phyloP scores from a whole-genome alignment of 129 eudicot species.

The Dittrichia graveolens region DNA sequence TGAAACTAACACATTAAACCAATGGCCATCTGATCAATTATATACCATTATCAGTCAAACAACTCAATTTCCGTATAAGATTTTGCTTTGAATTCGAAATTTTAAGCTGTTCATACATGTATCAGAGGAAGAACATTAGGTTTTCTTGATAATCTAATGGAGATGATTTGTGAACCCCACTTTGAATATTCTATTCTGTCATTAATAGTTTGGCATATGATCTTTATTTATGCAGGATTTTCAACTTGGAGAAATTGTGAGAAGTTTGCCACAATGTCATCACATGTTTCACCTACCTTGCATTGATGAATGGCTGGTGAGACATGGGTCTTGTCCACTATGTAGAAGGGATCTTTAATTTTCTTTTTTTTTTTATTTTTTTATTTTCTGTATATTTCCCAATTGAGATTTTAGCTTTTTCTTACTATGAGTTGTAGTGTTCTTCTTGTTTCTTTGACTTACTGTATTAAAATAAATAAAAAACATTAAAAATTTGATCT shows the following conservation, averaged over 20 bases:
- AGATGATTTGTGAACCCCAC: constrained; percentile 13
- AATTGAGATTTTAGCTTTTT: constrained; percentile 27
- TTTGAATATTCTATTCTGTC: constrained; percentile 16
- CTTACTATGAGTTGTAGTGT: constrained; percentile 19
- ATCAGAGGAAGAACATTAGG: neutral
- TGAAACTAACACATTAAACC: neutral
- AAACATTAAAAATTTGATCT: neutral
- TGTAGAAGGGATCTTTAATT: constrained; percentile 79
- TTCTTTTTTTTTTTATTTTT: neutral
- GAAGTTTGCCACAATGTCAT: constrained; percentile 92
- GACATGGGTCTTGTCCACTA: constrained; percentile 94
- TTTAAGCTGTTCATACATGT: neutral
- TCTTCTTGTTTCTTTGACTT: constrained; percentile 24
- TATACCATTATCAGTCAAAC: neutral
- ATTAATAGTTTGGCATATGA: neutral
- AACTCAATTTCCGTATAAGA: neutral
- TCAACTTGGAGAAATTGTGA: constrained; percentile 76
- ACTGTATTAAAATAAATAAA: constrained; percentile 16
- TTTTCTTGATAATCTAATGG: neutral
- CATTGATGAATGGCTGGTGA: constrained; percentile 93
- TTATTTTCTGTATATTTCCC: constrained; percentile 47
- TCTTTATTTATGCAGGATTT: constrained; percentile 58
- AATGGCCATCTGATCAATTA: constrained; percentile 1
- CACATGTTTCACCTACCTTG: constrained; percentile 98
- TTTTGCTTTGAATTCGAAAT: too few species aligned